Percentiles rank a stretch among this genome's conserved stretches.
phyloP scores from a whole-genome alignment of 352 stramenopile species.

The Phytopythium mirpurense region DNA sequence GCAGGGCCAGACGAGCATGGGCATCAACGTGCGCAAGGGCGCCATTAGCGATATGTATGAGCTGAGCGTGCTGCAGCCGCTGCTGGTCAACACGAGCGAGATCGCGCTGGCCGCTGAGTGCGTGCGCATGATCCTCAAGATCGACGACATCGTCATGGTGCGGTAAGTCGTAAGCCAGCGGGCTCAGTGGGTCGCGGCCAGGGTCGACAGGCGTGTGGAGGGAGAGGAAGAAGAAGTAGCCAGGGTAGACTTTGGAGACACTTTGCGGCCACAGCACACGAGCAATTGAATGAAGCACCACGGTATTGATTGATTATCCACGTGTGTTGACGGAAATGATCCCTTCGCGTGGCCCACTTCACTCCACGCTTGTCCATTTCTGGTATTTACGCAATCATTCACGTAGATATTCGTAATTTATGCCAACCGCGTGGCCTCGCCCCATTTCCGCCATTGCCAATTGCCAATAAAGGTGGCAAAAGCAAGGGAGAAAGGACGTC shows the following conservation, averaged over 20 bases:
- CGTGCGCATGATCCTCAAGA: conserved; percentile 99
- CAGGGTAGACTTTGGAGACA: no score
- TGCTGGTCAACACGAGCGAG: conserved; percentile 97
- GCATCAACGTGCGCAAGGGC: conserved; percentile 96
- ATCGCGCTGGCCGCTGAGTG: conserved; percentile 98
- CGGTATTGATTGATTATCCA: conserved; percentile 5
- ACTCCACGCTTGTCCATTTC: not conserved
- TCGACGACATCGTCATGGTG: conserved; percentile 99
- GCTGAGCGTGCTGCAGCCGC: conserved; percentile 97
- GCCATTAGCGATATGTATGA: conserved; percentile 99
- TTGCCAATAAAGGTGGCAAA: no score
- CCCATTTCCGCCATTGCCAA: no score
- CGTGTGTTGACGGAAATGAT: not conserved
- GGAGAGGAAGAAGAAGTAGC: not conserved
- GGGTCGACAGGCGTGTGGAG: not conserved
- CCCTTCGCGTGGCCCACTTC: not conserved
- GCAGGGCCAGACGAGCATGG: conserved; percentile 89
- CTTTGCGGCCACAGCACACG: no score
- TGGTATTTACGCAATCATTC: not conserved
- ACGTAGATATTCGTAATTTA: not conserved
- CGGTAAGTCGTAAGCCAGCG: conserved; percentile 42
- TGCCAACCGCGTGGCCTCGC: not conserved
- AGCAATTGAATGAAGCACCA: not conserved
- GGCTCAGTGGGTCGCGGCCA: no score
- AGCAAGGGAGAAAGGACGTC: not conserved